These are phyloP conservation scores for Plasmodium inui DNA, from an alignment of 169 alveolate species.

Conservation along the genomic window DNA sequence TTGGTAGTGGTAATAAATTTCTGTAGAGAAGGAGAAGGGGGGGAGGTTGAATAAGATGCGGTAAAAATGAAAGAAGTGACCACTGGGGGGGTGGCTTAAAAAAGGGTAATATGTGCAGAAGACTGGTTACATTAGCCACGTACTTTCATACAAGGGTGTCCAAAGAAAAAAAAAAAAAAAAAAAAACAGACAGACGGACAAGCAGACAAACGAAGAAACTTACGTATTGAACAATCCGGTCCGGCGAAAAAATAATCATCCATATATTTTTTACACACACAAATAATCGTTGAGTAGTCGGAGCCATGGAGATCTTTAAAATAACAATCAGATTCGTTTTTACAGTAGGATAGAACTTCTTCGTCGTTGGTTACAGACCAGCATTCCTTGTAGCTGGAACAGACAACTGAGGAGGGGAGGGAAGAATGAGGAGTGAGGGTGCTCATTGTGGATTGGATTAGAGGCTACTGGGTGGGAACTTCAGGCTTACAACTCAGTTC, in stretches of 20 bases:
- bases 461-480: not conserved
- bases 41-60: not conserved
- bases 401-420: slow-evolving; percentile 3
- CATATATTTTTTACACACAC: slow-evolving; percentile 44
- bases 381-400: slow-evolving; percentile 24
- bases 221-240: slow-evolving; percentile 73
- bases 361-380: slow-evolving; percentile 29
- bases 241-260: slow-evolving; percentile 63
- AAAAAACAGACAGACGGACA: too few species aligned
- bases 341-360: slow-evolving; percentile 41
- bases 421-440: not conserved
- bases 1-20: slow-evolving; percentile 52
- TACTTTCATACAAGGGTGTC: not conserved
- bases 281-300: slow-evolving; percentile 28
- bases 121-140: not conserved
- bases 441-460: not conserved
- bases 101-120: not conserved
- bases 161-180: not conserved
- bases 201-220: too few species aligned
- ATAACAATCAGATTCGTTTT: slow-evolving; percentile 40
- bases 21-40: slow-evolving; percentile 9
- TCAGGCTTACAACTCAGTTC: not conserved
- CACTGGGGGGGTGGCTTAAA: not conserved
- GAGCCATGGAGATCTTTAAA: slow-evolving; percentile 11
- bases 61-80: not conserved